Evolutionary conservation across 177 flowering plant species (phyloP).

Genomic region (Vitis hybrid): DNA sequence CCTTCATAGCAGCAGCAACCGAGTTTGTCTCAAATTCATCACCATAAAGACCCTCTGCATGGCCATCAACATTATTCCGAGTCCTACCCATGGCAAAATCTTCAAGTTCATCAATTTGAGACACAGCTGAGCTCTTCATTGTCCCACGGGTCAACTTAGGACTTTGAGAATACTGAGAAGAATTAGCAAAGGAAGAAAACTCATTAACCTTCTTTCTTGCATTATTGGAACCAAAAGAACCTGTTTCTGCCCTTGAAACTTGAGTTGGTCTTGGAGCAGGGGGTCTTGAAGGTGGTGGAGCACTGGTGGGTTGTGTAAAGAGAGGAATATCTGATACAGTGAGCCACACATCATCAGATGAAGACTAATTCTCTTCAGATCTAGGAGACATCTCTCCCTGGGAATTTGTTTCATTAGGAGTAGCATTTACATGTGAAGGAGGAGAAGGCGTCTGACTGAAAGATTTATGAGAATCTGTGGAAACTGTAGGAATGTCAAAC

Average conservation of each 20-base stretch:
- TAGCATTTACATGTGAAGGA: slow-evolving; percentile 34
- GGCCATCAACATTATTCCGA: slow-evolving; percentile 40
- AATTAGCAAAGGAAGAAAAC: slow-evolving; percentile 37
- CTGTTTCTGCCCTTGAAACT: slow-evolving; percentile 35
- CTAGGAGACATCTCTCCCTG: slow-evolving; percentile 40
- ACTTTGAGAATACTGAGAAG: slow-evolving; percentile 40
- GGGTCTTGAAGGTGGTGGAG: slow-evolving; percentile 98
- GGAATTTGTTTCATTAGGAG: slow-evolving; percentile 33
- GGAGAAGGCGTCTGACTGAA: slow-evolving; percentile 36
- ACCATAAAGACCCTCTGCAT: slow-evolving; percentile 42
- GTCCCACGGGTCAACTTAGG: slow-evolving; percentile 38
- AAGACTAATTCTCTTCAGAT: slow-evolving; percentile 45
- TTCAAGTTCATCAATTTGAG: slow-evolving; percentile 76
- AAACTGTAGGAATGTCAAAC: slow-evolving; percentile 55
- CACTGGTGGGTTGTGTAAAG: slow-evolving; percentile 84
- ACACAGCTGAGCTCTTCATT: slow-evolving; percentile 38
- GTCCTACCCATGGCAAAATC: slow-evolving; percentile 71
- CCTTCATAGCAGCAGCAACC: too few species aligned
- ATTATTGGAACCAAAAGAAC: slow-evolving; percentile 36
- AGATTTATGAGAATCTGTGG: slow-evolving; percentile 39
- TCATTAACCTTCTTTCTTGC: slow-evolving; percentile 52
- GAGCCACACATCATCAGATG: slow-evolving; percentile 78
- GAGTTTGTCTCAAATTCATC: too few species aligned
- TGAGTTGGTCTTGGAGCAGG: slow-evolving; percentile 83
- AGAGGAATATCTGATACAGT: slow-evolving; percentile 91